A percentile compares a stretch with the other conserved stretches of the same genome.
These are phyloP conservation scores for Trichophyton simii DNA, from an alignment of 2,329 filamentous ascomycete species.

Conservation along the genomic window DNA sequence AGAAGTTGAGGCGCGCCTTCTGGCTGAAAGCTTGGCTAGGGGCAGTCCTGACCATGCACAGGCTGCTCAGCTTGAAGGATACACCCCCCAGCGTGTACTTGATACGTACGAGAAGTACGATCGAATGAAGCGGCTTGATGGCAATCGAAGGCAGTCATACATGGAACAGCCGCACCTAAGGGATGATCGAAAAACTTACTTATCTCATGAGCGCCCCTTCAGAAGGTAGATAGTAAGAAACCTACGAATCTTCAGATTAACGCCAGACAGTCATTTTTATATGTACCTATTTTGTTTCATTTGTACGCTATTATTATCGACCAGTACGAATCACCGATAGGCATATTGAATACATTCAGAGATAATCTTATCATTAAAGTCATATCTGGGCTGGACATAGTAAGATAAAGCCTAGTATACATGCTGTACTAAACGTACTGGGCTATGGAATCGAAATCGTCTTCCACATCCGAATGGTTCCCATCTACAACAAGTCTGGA, in stretches of 20 bases:
- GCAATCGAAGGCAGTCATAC: conserved; percentile 1
- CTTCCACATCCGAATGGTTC: not conserved
- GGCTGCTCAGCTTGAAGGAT: not conserved
- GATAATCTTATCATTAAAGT: not conserved
- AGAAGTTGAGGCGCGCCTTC: conserved; percentile 7
- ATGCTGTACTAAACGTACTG: not conserved
- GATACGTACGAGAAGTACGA: conserved; percentile 9
- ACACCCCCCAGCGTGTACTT: not conserved
- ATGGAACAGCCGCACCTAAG: not conserved
- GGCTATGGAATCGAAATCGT: not conserved
- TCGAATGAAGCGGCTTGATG: conserved; percentile 6
- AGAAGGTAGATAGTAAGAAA: not conserved
- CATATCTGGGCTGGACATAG: not conserved
- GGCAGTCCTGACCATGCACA: not conserved
- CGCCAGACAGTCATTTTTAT: too few species aligned
- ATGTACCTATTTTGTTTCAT: not conserved
- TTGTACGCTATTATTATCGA: not conserved
- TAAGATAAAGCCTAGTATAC: not conserved
- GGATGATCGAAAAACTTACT: not conserved
- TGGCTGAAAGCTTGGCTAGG: conserved; percentile 6
- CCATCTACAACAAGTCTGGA: not conserved
- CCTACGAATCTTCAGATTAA: not conserved
- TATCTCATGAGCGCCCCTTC: not conserved
- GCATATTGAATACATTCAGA: not conserved
- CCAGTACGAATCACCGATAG: not conserved